Conservation (phyloP, 805 yeast species). For the Sungouiozyma intestinalis region DNA sequence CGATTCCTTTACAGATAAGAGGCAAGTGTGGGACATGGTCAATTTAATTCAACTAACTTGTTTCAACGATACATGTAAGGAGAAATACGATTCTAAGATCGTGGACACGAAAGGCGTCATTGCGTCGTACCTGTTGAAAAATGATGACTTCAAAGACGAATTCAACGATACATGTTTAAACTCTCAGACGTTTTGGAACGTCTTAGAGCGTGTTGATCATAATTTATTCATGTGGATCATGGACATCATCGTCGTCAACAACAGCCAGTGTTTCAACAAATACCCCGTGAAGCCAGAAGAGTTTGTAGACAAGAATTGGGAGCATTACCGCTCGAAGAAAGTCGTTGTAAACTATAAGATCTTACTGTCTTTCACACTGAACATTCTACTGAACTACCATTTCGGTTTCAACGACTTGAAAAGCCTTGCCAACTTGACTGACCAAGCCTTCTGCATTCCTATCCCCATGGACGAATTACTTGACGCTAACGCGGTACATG, state of each 20-base stretch:
- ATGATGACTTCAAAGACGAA: conserved; percentile 26
- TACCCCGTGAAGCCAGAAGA: conserved; percentile 21
- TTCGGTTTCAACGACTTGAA: conserved; percentile 36
- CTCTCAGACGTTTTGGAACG: conserved; percentile 26
- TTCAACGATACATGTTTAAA: conserved; percentile 23
- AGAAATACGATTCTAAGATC: conserved; percentile 23
- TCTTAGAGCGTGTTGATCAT: conserved; percentile 26
- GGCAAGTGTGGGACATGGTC: conserved; percentile 26
- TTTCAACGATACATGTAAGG: conserved; percentile 21
- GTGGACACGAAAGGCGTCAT: conserved; percentile 27
- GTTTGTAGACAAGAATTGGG: conserved; percentile 18
- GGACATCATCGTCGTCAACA: conserved; percentile 26
- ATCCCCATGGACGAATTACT: conserved; percentile 15
- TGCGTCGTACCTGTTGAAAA: conserved; percentile 23
- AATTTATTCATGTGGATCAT: conserved; percentile 27
- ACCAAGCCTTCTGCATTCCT: conserved; percentile 22
- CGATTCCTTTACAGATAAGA: conserved; percentile 10
- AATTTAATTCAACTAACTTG: conserved; percentile 26
- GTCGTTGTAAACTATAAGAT: conserved; percentile 33
- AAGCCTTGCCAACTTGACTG: conserved; percentile 19
- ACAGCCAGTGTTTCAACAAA: conserved; percentile 28
- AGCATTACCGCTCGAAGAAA: conserved; percentile 27
- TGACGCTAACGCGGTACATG: conserved; percentile 15
- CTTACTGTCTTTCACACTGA: conserved; percentile 31
- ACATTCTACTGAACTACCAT: conserved; percentile 39